phyloP scores from a whole-genome alignment of 257 asterid species.

The Solanum neorickii region DNA sequence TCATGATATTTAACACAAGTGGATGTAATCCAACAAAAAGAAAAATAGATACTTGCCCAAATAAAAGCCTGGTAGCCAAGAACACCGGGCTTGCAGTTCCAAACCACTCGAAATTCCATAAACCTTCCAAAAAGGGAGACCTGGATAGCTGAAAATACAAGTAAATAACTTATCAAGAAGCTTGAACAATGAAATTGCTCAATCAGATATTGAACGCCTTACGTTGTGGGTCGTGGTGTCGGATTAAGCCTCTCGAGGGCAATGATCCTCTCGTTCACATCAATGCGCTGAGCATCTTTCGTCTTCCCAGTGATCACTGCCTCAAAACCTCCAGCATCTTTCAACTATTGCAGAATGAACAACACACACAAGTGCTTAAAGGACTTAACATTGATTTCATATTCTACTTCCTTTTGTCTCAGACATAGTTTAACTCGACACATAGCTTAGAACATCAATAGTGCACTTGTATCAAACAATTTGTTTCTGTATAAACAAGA shows the following conservation, averaged over 20 bases:
- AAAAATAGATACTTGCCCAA: slow-evolving; percentile 34
- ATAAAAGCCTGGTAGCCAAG: slow-evolving; percentile 48
- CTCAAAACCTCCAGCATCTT: slow-evolving; percentile 80
- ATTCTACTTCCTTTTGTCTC: background rate
- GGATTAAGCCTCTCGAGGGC: slow-evolving; percentile 80
- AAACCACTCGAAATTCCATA: slow-evolving; percentile 72
- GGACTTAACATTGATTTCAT: background rate
- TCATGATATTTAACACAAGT: background rate
- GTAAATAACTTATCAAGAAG: background rate
- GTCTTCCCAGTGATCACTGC: slow-evolving; percentile 54
- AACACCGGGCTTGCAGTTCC: slow-evolving; percentile 62
- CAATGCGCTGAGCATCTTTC: slow-evolving; percentile 47
- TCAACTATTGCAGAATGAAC: slow-evolving; percentile 25
- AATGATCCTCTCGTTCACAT: slow-evolving; percentile 67
- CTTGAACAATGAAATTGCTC: background rate
- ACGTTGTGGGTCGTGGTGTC: slow-evolving; percentile 89
- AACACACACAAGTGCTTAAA: background rate
- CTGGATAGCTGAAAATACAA: slow-evolving; percentile 35
- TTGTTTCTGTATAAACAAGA: background rate
- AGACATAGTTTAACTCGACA: background rate
- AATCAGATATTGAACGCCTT: slow-evolving; percentile 22
- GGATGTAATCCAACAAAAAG: background rate
- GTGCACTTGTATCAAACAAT: background rate
- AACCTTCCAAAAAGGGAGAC: slow-evolving; percentile 65
- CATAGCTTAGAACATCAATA: background rate